Base-by-base conservation (phyloP, 805 yeast genomes). In the Hanseniaspora osmophila region DNA sequence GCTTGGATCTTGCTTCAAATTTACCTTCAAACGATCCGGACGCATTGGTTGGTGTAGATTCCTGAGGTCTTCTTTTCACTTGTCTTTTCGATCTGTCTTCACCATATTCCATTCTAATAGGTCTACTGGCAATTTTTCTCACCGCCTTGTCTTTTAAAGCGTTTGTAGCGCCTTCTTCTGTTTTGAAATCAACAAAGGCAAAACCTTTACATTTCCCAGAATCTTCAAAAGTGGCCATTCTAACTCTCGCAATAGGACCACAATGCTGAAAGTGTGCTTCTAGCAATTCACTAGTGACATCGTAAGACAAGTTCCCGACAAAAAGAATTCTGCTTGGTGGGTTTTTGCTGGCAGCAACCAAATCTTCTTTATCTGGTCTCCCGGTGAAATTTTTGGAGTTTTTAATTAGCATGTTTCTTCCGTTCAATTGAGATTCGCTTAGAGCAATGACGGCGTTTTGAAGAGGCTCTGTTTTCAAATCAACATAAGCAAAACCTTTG, bases 191-290 rank as follows among this genome's bases (percentile, higher is more conserved):
- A 33, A 90, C 67, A 57, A 92, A 90, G 1, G 95, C 87, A 67
- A 90, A 90, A 1, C 97, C 97, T 63, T 92, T 92, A 69, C 97
- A 90, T 60, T 88, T 90, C 1, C 96, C 97, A 43, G 83, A 68
- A 60, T 90, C 98, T 64, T 92, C 87, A 64, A 90, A 90, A n/a
- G 98, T 88, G 3, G 97, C 97, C 94, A 88, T 90, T 62, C 98
- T 75, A 45, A 90, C 76, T 52, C 76, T 76, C 29, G 70, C 65
- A 48, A 94, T 90, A 51, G 83, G 87, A 37, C 97, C 96, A 65
- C 95, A 87, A 56, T 82, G 90, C 62, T 82, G 81, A 69, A 90
- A 90, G 51, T 84, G 95, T 53, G 77, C 81, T 51, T 77, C 78
- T 40, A 90, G 66, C 50, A 78, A 63, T 30, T 83, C 94, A 49